Conservation (phyloP, 2,329 filamentous ascomycete species). For the Neodidymelliopsis sp. region DNA sequence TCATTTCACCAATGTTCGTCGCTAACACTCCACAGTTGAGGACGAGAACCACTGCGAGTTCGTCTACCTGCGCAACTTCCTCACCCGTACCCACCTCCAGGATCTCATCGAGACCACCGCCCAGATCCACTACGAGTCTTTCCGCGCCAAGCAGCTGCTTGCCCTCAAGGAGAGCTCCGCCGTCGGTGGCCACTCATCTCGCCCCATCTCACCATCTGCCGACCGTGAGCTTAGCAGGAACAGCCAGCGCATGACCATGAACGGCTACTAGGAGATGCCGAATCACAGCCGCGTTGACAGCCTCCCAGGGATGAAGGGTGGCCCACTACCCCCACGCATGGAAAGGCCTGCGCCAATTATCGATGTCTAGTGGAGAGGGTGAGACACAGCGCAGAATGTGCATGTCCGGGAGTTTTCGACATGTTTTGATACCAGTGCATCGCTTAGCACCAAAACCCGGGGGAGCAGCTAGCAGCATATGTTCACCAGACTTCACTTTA, state of each 20-base stretch:
- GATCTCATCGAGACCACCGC: constrained; percentile 99
- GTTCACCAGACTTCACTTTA: constrained; percentile 39
- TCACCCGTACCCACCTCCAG: constrained; percentile 97
- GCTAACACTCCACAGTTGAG: constrained; percentile 68
- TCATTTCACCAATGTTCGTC: not conserved
- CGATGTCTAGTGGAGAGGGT: constrained; percentile 27
- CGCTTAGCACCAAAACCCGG: constrained; percentile 38
- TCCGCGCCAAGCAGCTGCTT: constrained; percentile 98
- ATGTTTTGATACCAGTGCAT: constrained; percentile 51
- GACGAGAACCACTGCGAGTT: constrained; percentile 99
- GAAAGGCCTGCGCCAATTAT: constrained; percentile 33
- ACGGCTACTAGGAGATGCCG: constrained; percentile 78
- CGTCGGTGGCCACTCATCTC: constrained; percentile 77
- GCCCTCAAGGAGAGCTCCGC: constrained; percentile 98
- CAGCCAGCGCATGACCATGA: constrained; percentile 98
- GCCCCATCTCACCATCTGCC: constrained; percentile 93
- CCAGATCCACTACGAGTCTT: constrained; percentile 99
- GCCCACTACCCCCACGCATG: constrained; percentile 31
- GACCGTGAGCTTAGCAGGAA: constrained; percentile 96
- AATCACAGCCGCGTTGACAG: constrained; percentile 44
- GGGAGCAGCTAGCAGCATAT: constrained; percentile 26
- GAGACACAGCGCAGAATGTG: constrained; percentile 6
- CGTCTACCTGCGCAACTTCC: constrained; percentile 96
- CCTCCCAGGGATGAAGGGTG: constrained; percentile 33
- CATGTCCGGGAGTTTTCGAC: constrained; percentile 27